Evolutionary conservation across 805 yeast species (phyloP).

Genomic region (Ogataea ramenticola): DNA sequence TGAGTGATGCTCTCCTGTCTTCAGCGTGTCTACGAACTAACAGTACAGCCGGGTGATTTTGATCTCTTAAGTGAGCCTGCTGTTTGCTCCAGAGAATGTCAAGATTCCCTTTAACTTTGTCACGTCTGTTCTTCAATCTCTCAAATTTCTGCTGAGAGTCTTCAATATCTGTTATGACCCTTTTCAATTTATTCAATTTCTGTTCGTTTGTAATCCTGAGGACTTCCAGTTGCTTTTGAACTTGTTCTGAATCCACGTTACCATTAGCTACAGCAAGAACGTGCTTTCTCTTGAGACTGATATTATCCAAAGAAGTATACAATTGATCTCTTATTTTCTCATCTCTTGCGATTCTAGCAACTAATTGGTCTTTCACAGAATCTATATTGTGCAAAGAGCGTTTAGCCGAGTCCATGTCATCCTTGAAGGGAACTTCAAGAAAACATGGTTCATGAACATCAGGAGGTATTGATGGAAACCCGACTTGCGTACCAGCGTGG

Average conservation of each 20-base stretch:
- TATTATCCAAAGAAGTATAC: background rate
- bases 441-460: background rate
- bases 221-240: background rate
- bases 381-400: background rate
- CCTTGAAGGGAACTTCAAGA: background rate
- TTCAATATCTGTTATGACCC: background rate
- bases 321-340: background rate
- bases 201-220: background rate
- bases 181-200: too few species aligned
- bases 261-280: background rate
- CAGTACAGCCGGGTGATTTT: background rate
- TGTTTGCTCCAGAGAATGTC: too few species aligned
- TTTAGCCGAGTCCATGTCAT: background rate
- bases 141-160: background rate
- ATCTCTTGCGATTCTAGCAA: background rate
- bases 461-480: background rate
- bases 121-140: background rate
- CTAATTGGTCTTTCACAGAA: background rate
- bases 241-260: background rate
- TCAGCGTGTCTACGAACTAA: background rate
- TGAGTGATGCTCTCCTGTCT: background rate
- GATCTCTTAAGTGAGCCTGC: too few species aligned
- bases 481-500: background rate
- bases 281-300: background rate
- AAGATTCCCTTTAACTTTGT: background rate